Evolutionary conservation across 2,329 filamentous ascomycete species (phyloP).

Genomic region (Neofusicoccum ribis): DNA sequence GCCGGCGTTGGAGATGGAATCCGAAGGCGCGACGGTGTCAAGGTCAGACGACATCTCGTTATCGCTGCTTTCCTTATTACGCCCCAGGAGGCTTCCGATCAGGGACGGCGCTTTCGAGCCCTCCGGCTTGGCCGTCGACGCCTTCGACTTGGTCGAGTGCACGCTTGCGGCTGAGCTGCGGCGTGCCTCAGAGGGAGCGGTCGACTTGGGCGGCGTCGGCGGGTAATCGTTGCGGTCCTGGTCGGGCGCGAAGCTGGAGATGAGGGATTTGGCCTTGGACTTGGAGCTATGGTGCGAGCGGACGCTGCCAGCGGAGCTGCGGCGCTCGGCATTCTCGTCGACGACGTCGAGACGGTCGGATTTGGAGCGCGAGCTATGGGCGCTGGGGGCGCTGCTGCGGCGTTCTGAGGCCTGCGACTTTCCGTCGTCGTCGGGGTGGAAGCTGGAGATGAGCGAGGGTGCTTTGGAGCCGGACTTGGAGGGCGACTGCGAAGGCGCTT

Average conservation of each 20-base stretch:
- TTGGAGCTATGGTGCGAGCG: slow-evolving; percentile 36
- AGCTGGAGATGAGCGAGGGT: slow-evolving; percentile 35
- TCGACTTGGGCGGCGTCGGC: slow-evolving; percentile 22
- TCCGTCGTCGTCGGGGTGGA: slow-evolving; percentile 33
- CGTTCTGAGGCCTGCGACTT: slow-evolving; percentile 10
- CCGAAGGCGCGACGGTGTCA: slow-evolving; percentile 44
- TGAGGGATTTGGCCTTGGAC: slow-evolving; percentile 35
- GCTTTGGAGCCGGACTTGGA: slow-evolving; percentile 6
- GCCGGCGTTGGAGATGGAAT: slow-evolving; percentile 47
- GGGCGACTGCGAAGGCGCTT: neutral
- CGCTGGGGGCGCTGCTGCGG: slow-evolving; percentile 16
- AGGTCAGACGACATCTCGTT: neutral
- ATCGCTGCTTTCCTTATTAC: slow-evolving; percentile 31
- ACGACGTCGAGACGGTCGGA: neutral
- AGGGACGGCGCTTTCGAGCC: slow-evolving; percentile 25
- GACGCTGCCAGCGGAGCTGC: slow-evolving; percentile 34
- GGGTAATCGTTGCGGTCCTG: slow-evolving; percentile 23
- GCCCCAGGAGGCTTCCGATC: slow-evolving; percentile 39
- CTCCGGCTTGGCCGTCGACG: slow-evolving; percentile 1
- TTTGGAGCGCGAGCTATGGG: slow-evolving; percentile 5
- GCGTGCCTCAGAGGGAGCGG: neutral
- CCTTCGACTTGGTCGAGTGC: slow-evolving; percentile 25
- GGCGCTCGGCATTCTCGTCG: slow-evolving; percentile 18
- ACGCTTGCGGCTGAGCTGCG: slow-evolving; percentile 34
- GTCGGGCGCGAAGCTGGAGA: slow-evolving; percentile 40